Evolutionary conservation across 2,329 filamentous ascomycete genomes (phyloP).

Genomic region (Penicillium digitatum): DNA sequence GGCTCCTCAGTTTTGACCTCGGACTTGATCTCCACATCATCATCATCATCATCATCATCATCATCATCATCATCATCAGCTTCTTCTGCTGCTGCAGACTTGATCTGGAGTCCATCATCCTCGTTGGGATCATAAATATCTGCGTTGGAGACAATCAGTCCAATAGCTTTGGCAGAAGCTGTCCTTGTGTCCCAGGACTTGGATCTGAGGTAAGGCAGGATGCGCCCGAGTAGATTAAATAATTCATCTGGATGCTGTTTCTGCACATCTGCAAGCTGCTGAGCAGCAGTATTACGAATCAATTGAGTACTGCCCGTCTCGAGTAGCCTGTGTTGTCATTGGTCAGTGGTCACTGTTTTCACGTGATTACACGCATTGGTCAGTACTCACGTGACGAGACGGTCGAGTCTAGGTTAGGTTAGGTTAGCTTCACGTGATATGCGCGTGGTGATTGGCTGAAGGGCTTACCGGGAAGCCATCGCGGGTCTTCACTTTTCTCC

Average conservation of each 20-base stretch:
- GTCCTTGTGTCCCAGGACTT: slow-evolving; percentile 97
- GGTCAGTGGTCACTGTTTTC: slow-evolving; percentile 22
- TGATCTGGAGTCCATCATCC: slow-evolving; percentile 55
- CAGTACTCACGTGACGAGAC: slow-evolving; percentile 74
- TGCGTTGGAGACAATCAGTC: slow-evolving; percentile 88
- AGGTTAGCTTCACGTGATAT: slow-evolving; percentile 33
- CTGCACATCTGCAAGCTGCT: slow-evolving; percentile 95
- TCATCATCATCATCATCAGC: too few relatives aligned
- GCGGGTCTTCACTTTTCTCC: slow-evolving; percentile 29
- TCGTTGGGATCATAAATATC: slow-evolving; percentile 83
- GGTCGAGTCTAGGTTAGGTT: slow-evolving; percentile 62
- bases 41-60: too few relatives aligned
- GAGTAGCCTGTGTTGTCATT: slow-evolving; percentile 62
- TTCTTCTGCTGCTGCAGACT: slow-evolving; percentile 52
- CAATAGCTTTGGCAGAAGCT: slow-evolving; percentile 88
- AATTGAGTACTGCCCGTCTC: slow-evolving; percentile 95
- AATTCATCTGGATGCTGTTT: slow-evolving; percentile 97
- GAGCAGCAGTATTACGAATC: slow-evolving; percentile 94
- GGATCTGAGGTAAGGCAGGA: slow-evolving; percentile 91
- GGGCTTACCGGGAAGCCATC: slow-evolving; percentile 44
- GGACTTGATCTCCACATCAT: slow-evolving; percentile 37
- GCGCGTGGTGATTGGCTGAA: slow-evolving; percentile 25
- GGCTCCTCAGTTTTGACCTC: slow-evolving; percentile 40
- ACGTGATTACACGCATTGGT: neutral
- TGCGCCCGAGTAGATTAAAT: slow-evolving; percentile 87